Conservation (phyloP, 495 filamentous ascomycete species). For the Podospora pseudopauciseta region DNA sequence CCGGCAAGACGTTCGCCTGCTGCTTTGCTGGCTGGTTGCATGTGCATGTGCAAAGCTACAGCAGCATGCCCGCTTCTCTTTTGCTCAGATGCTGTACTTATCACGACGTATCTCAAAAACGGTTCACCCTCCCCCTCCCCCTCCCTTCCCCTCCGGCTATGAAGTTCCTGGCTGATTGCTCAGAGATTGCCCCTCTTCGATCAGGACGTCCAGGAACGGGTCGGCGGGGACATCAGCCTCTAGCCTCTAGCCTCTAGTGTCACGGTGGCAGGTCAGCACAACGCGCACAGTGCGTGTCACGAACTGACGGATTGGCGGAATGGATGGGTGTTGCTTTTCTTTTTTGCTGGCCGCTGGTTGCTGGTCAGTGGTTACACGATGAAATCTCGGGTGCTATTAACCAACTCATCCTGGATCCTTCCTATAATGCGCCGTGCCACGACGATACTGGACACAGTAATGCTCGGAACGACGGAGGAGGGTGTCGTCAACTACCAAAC, state of each 20-base stretch:
- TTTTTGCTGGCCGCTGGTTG: background rate
- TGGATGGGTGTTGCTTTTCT: slow-evolving; percentile 6
- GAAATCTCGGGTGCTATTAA: slow-evolving; percentile 18
- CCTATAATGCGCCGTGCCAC: background rate
- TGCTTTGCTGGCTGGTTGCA: background rate
- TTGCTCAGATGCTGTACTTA: background rate
- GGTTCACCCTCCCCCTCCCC: background rate
- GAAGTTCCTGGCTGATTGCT: slow-evolving; percentile 8
- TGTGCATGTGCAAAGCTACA: background rate
- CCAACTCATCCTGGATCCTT: background rate
- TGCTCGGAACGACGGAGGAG: slow-evolving; percentile 9
- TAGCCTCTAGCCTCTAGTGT: background rate
- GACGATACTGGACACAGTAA: background rate
- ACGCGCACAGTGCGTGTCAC: background rate
- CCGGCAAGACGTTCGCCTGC: background rate
- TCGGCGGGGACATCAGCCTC: background rate
- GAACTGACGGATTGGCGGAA: background rate
- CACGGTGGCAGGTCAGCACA: slow-evolving; percentile 1
- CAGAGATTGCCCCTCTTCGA: slow-evolving; percentile 19
- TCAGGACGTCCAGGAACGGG: background rate
- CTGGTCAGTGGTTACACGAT: slow-evolving; percentile 1
- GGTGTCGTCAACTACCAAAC: background rate
- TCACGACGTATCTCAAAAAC: background rate
- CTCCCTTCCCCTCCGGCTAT: slow-evolving; percentile 3
- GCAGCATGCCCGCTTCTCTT: too few species aligned